A percentile compares a stretch with the other conserved stretches of the same genome.
These are phyloP conservation scores for Podospora pseudocomata DNA, from an alignment of 495 filamentous ascomycete species.

Conservation along the genomic window DNA sequence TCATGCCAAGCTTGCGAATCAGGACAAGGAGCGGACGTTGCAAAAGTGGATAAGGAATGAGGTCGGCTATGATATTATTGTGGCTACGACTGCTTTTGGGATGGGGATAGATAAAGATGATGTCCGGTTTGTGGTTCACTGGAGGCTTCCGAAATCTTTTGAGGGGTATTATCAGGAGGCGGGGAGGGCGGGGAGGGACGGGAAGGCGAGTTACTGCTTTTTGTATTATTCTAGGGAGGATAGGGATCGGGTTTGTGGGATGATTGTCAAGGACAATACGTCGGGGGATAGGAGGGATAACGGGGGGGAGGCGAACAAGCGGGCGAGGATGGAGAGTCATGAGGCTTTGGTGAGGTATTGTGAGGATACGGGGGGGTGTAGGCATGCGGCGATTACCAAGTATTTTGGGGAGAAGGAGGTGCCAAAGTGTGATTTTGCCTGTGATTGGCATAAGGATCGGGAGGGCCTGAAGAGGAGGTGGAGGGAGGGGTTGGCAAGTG, in stretches of 20 bases:
- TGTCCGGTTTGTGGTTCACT: constrained; percentile 91
- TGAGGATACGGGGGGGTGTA: constrained; percentile 66
- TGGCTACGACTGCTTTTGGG: constrained; percentile 92
- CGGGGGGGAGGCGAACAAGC: constrained; percentile 18
- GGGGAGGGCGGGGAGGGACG: constrained; percentile 84
- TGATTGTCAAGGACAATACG: constrained; percentile 44
- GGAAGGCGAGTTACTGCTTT: constrained; percentile 78
- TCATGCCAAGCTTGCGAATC: constrained; percentile 61
- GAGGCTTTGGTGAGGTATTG: constrained; percentile 71
- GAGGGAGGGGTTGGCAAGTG: constrained; percentile 57
- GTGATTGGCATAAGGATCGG: constrained; percentile 83
- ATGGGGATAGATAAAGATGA: constrained; percentile 97
- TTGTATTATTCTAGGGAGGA: constrained; percentile 87
- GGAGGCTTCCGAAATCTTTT: constrained; percentile 86
- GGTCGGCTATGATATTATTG: constrained; percentile 78
- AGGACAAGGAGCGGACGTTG: constrained; percentile 61
- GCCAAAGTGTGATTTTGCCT: constrained; percentile 75
- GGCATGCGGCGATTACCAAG: constrained; percentile 70
- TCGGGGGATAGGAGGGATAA: constrained; percentile 34
- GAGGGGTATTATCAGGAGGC: constrained; percentile 97
- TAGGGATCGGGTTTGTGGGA: constrained; percentile 65
- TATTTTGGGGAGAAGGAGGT: constrained; percentile 72
- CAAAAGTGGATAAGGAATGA: constrained; percentile 72
- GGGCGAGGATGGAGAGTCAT: constrained; percentile 45
- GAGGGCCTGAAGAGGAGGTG: constrained; percentile 61